Evolutionary conservation across 2,329 filamentous ascomycete species (phyloP), one percentile per base, ranked within the genome.

Genomic region (Aspergillus aculeatinus): DNA sequence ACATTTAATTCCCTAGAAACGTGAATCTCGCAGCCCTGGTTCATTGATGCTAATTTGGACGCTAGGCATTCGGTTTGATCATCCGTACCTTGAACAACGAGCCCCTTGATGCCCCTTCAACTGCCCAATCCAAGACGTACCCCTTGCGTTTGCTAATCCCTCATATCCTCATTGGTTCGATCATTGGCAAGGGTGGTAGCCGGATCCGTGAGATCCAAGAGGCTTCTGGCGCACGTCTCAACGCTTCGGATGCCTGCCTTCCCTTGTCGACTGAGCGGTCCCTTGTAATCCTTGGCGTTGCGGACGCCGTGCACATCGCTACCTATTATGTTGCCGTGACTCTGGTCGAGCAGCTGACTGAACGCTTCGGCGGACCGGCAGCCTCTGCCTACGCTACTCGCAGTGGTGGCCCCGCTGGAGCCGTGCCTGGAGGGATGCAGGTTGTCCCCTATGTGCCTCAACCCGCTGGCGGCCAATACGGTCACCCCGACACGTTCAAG

Each of bases 251-350:
- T 76, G 89, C 92, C 5, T 96, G 93, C 74, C 85, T 99, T 58
- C 95, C 95, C 52, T 85, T 97, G 62, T 99, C 95, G 19, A 96
- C 92, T 61, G 95, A 99, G 80, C 91, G 95, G 51, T 98, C 95
- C n/a, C 86, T 99, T 52, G 94, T 99, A 55, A 93, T 99, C 31
- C 92, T 98, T 78, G 95, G 95, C 75, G 95, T 99, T 60, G 95
- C 95, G 57, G 95, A 99, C 80, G 94, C 95, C 60, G 94, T 99
- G 52, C 95, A 99, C 79, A 99, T 99, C 77, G 95, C 95, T 52
- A 96, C 95, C 42, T 99, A 98, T 82, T 99, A 99, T 73, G 93
- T 99, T 65, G 94, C 93, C 58, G 96, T 94, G 77, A 99, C 95
- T n/a, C 85, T 99, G 27, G 89, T 96, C 51, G 95, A 99, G 82